A percentile compares a stretch with the other conserved stretches of the same genome.
These are phyloP conservation scores for Drosera spatulata DNA, from an alignment of 179 eudicot genomes.

Conservation along the genomic window DNA sequence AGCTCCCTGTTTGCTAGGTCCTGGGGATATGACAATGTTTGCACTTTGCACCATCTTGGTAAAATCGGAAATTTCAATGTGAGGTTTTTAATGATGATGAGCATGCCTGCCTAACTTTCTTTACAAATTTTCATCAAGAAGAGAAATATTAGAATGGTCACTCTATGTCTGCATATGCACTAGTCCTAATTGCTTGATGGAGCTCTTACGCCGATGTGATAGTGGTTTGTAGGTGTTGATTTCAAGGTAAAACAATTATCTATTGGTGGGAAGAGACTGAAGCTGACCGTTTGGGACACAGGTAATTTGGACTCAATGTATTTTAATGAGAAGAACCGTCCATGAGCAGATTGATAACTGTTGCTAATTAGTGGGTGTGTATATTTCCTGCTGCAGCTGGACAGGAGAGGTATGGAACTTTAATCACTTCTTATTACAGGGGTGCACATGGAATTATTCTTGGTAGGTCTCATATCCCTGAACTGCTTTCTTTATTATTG, in stretches of 20 bases:
- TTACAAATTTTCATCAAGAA: too few relatives aligned
- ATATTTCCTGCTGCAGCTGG: slow-evolving; percentile 35
- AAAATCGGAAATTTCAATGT: too few relatives aligned
- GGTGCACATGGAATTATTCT: slow-evolving; percentile 65
- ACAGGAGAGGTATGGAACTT: slow-evolving; percentile 60
- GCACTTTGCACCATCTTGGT: too few relatives aligned
- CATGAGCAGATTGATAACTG: not conserved
- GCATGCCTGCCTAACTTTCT: too few relatives aligned
- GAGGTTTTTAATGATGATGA: too few relatives aligned
- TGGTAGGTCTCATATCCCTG: slow-evolving; percentile 17
- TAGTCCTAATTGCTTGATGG: not conserved
- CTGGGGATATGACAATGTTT: too few relatives aligned
- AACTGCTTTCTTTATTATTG: not conserved
- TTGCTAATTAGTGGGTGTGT: not conserved
- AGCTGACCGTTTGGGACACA: slow-evolving; percentile 12
- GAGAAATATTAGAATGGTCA: too few relatives aligned
- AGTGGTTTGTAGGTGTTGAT: slow-evolving; percentile 7
- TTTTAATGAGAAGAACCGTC: not conserved
- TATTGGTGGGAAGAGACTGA: slow-evolving; percentile 1
- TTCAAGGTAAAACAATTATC: slow-evolving; percentile 3
- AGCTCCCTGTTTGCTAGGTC: too few relatives aligned
- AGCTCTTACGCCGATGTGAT: not conserved
- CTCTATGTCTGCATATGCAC: too few relatives aligned
- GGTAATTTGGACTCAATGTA: not conserved
- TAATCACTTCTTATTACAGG: slow-evolving; percentile 53